Evolutionary conservation across 2,329 filamentous ascomycete genomes (phyloP), one percentile per base, ranked within the genome.

Genomic region (Stachybotrys chartarum): DNA sequence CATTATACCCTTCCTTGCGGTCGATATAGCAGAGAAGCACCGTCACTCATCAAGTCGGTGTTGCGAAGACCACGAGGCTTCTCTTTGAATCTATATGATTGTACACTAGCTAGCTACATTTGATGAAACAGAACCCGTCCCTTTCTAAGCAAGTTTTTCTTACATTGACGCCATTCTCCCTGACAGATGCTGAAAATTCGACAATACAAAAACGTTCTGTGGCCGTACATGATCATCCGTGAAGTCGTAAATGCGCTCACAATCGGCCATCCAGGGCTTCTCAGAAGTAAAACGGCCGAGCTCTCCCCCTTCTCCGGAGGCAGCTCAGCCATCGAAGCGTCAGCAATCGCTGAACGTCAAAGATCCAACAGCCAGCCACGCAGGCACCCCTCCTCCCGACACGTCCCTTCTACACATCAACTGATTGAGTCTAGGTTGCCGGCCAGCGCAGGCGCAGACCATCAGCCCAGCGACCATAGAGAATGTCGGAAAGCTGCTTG

Each of bases 401-500:
- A 24, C 24, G 24, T 24, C 24, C 24, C 24, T 24, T 24, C 24
- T 4, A 24, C 24, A 24, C 2, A 42, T 42, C 35, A 6, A 6
- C 14, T 3, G 35, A 10, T 14, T 42, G 35, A 35, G 17, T 48
- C 66, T 51, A 70, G 30, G 70, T 64, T 31, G 73, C 75, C 3
- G 79, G 79, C 88, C 88, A 92, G 55, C 88, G 78, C 54, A 83
- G 80, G 60, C 86, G 85, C 63, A 97, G 75, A 1, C 91, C 91
- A 56, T 95, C 90, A 3, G 87, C 85, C 94, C 94, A 99, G 48
- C 93, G 83, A 16, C 86, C 84, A 72, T 97, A 97, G 18, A 99
- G 81, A 18, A 96, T 90, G 69, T 97, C 91, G 1, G 90, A 90
- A 44, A 97, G 78, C 68, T 96, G 85, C 66, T 91, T 90, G 61